phyloP scores from a whole-genome alignment of 305 asterid species.

The Solanum hybrid region DNA sequence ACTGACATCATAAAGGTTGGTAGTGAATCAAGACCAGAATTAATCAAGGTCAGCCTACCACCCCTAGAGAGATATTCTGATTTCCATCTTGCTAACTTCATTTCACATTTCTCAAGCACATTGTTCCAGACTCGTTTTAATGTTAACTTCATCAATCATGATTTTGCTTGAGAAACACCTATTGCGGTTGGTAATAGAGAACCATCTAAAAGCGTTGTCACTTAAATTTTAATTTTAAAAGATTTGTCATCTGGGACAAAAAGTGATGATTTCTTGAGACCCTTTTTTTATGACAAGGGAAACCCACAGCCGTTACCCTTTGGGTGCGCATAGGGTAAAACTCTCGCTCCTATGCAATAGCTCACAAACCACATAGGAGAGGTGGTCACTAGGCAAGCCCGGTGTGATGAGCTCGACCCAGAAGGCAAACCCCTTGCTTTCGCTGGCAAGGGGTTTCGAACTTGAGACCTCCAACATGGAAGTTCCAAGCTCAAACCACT shows the following conservation, averaged over 20 bases:
- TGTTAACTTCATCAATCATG: not conserved
- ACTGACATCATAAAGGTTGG: not conserved
- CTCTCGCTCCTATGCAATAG: not conserved
- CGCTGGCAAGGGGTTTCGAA: not conserved
- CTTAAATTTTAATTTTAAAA: not conserved
- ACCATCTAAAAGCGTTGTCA: not conserved
- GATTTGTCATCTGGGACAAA: not conserved
- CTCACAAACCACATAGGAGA: not conserved
- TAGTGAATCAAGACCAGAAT: not conserved
- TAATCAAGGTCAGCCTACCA: not conserved
- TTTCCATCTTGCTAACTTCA: not conserved
- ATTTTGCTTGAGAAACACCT: not conserved
- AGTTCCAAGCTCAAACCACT: not conserved
- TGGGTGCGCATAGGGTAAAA: not conserved
- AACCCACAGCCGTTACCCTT: not conserved
- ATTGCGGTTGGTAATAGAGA: not conserved
- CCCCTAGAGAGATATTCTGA: not conserved
- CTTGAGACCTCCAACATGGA: not conserved
- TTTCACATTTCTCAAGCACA: not conserved
- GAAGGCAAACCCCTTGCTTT: not conserved
- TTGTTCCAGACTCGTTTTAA: not conserved
- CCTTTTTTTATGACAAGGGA: not conserved
- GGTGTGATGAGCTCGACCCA: not conserved
- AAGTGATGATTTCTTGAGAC: not conserved
- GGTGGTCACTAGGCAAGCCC: not conserved